Percentiles rank a stretch among this genome's conserved stretches.
These are phyloP conservation scores for Aurifilum marmelostoma DNA, from an alignment of 2,329 filamentous ascomycete genomes.

Conservation along the genomic window DNA sequence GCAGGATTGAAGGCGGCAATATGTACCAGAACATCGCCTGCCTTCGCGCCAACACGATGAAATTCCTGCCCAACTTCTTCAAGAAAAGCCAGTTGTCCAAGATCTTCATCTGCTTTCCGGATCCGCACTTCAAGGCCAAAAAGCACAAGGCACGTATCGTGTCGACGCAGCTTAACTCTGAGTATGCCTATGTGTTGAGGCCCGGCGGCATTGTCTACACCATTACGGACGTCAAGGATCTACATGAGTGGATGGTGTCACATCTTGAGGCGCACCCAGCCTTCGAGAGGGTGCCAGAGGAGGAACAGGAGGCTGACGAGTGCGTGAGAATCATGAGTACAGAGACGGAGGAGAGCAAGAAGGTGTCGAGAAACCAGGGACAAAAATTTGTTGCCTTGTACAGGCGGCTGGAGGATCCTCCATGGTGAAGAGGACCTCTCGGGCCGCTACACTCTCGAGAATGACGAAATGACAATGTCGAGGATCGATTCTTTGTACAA, in stretches of 20 bases:
- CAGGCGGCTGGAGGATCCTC: slow-evolving; percentile 76
- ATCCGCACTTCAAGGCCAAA: slow-evolving; percentile 95
- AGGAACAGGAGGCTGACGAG: slow-evolving; percentile 69
- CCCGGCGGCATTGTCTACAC: slow-evolving; percentile 91
- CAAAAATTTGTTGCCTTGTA: slow-evolving; percentile 92
- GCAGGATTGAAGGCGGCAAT: slow-evolving; percentile 44
- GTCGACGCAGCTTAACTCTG: slow-evolving; percentile 81
- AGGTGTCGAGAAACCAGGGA: slow-evolving; percentile 88
- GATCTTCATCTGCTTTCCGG: slow-evolving; percentile 97
- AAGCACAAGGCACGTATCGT: slow-evolving; percentile 98
- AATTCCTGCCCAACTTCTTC: slow-evolving; percentile 99
- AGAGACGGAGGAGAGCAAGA: slow-evolving; percentile 97
- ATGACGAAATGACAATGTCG: background rate
- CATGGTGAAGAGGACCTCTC: slow-evolving; percentile 57
- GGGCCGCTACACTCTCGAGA: too few relatives aligned
- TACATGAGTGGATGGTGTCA: slow-evolving; percentile 90
- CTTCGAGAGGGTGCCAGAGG: slow-evolving; percentile 74
- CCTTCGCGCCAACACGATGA: slow-evolving; percentile 95
- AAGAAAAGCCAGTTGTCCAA: slow-evolving; percentile 77
- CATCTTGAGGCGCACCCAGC: slow-evolving; percentile 79
- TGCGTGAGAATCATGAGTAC: slow-evolving; percentile 75
- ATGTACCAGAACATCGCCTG: slow-evolving; percentile 86
- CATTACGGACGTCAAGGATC: slow-evolving; percentile 94
- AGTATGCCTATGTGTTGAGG: slow-evolving; percentile 86
- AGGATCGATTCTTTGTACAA: too few relatives aligned